Evolutionary conservation across 164 flowering plant genomes (phyloP).

Genomic region (Aristolochia contorta): DNA sequence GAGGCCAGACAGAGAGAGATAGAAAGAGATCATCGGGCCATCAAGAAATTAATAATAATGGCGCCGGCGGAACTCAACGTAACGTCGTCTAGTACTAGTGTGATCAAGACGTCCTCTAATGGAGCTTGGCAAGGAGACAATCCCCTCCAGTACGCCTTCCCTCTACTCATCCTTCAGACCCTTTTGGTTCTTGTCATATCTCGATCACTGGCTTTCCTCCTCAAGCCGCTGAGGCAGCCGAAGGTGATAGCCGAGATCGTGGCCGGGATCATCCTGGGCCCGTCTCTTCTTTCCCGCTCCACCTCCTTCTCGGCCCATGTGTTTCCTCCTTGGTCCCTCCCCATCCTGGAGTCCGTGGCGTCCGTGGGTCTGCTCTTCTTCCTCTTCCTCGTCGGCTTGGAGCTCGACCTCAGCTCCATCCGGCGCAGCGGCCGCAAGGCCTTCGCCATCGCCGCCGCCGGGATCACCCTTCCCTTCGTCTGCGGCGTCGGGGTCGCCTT

Average conservation of each 20-base stretch:
- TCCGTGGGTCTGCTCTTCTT: constrained; percentile 32
- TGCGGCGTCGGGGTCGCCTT: constrained; percentile 19
- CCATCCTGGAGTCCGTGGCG: constrained; percentile 27
- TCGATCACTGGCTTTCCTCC: constrained; percentile 51
- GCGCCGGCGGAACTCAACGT: constrained; percentile 34
- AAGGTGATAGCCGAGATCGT: constrained; percentile 80
- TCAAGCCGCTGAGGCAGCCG: constrained; percentile 86
- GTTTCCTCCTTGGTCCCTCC: constrained; percentile 24
- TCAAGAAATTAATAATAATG: no score
- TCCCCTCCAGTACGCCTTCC: constrained; percentile 66
- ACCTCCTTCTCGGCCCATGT: constrained; percentile 8
- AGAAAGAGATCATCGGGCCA: no score
- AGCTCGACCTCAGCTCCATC: constrained; percentile 24
- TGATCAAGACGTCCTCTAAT: constrained; percentile 43
- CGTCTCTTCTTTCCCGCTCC: constrained; percentile 25
- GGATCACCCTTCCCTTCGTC: constrained; percentile 26
- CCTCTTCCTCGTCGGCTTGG: constrained; percentile 32
- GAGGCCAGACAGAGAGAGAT: no score
- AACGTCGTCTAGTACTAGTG: no score
- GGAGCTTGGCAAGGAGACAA: constrained; percentile 85
- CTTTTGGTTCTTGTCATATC: constrained; percentile 36
- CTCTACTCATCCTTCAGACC: constrained; percentile 58
- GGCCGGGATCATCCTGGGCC: constrained; percentile 34
- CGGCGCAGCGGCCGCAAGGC: constrained; percentile 19
- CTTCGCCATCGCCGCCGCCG: constrained; percentile 22